Percentiles rank a stretch among this genome's conserved stretches.
These are phyloP conservation scores for Ophiostoma piceae DNA, from an alignment of 2,329 filamentous ascomycete species.

Conservation along the genomic window DNA sequence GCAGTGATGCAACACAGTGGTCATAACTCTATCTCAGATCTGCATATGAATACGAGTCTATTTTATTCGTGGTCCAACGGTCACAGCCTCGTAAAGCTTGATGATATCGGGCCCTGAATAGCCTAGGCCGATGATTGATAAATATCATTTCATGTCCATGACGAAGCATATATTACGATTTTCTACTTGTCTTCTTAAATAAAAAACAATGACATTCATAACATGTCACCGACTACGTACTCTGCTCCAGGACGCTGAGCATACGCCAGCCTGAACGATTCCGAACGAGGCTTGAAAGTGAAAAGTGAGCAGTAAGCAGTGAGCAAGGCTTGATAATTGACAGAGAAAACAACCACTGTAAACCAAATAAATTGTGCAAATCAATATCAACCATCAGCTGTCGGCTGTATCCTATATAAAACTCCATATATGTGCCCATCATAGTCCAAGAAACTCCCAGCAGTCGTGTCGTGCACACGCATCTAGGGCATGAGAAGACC, in stretches of 20 bases:
- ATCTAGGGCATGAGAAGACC: not conserved
- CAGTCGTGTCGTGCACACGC: conserved; percentile 6
- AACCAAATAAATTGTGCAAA: not conserved
- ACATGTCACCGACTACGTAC: not conserved
- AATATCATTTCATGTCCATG: too few species aligned
- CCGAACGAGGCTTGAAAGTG: not conserved
- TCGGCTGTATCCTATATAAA: not conserved
- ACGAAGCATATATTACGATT: too few species aligned
- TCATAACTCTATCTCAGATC: not conserved
- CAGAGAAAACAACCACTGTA: not conserved
- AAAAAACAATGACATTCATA: not conserved
- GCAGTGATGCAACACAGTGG: not conserved
- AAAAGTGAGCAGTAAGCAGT: not conserved
- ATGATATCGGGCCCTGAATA: too few species aligned
- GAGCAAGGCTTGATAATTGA: not conserved
- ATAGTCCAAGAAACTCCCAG: conserved; percentile 13
- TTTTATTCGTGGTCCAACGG: too few species aligned
- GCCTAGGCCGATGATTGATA: too few species aligned
- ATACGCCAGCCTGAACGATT: not conserved
- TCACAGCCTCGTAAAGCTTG: too few species aligned
- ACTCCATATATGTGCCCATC: conserved; percentile 1
- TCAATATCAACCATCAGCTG: not conserved
- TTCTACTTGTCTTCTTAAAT: not conserved
- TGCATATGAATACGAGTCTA: not conserved
- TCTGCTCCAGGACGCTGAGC: not conserved